Evolutionary conservation across 371 early-diverging fungal species (phyloP), one percentile per base, ranked within the genome.

Genomic region (Coemansia sp.): DNA sequence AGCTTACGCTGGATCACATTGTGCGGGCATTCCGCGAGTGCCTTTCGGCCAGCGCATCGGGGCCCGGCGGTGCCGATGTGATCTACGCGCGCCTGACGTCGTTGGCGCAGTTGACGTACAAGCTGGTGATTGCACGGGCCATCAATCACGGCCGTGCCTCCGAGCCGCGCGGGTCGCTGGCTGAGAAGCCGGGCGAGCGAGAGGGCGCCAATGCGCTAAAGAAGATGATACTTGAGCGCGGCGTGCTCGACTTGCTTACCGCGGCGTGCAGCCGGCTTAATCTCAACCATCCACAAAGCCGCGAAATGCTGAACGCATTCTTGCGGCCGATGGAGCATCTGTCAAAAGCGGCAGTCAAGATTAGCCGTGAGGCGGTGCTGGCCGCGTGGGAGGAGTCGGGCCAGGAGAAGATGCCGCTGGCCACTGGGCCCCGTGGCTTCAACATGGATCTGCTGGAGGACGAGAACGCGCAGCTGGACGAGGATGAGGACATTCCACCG

Each of bases 191-290:
- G 57, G 16, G 20, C 38, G 57, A 55, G 14, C 50, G 54, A 43
- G 74, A 74, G 54, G 54, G 79, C 78, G 5, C 82, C 82, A 38
- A 66, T 83, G 66, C 81, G 79, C 47, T 94, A 42, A 90, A 90
- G 16, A 88, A 87, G 64, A 81, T 90, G 59, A 91, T 97, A 90
- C 72, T 98, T 14, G 98, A 98, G 49, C 93, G 92, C 63, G 86
- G 88, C 26, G 92, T 92, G 68, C 93, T 95, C 1, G 84, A 82
- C 40, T 77, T 89, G 0, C 70, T 98, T 51, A 92, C 94, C 4
- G 83, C 82, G 35, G 86, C 90, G 7, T 76, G 95, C 16, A 86
- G 87, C 56, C 92, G 93, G 57, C 82, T 98, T 38, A 97, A 98
- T 65, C 81, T 93, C 52, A 89, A 92, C 68, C 93, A 95, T 69